Evolutionary conservation across 2,329 filamentous ascomycete species (phyloP), one percentile per base, ranked within the genome.

Genomic region (Rhytidhysteron rufulum): DNA sequence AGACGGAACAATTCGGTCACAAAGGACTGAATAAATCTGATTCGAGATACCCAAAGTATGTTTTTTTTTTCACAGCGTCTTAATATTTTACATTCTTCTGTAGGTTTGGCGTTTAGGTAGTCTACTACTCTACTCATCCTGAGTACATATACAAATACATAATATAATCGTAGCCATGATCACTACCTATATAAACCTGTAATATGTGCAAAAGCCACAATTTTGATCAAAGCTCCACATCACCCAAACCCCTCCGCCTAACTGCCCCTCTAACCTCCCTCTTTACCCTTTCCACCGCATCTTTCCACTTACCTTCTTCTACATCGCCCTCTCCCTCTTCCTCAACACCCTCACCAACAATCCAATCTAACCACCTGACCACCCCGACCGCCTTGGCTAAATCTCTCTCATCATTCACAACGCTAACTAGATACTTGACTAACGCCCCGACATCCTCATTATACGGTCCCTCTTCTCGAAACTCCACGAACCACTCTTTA

Each of bases 361-460:
- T 55, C 60, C 66, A 74, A 3, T 37, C 57, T 25, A 73, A 44
- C 87, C 88, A 95, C 49, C 74, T 80, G 10, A 85, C 76, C 15
- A 93, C 66, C 10, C 78, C 77, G 2, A 80, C 74, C 1, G 79
- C 86, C 65, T 95, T 95, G 4, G 77, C 76, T 66, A 93, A 74
- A 59, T 96, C 83, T 42, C 77, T 73, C 63, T 97, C 93, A 42
- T 91, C 83, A 1, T 68, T 45, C 0, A 95, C 75, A 0, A 97
- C 87, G 19, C 76, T 77, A 4, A 62, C 71, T 21, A 97, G 63
- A 62, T 95, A 97, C 54, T 72, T 77, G 39, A 76, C 79, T 44
- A 97, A 72, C 27, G 90, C 82, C 30, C 75, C 75, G 0, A 91
- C 83, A 63, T 98, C 93, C 42, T 86, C 81, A 0, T 68, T 67